These are phyloP conservation scores for Kodamaea nitidulidarum DNA, from an alignment of 805 yeast genomes.

Conservation along the genomic window DNA sequence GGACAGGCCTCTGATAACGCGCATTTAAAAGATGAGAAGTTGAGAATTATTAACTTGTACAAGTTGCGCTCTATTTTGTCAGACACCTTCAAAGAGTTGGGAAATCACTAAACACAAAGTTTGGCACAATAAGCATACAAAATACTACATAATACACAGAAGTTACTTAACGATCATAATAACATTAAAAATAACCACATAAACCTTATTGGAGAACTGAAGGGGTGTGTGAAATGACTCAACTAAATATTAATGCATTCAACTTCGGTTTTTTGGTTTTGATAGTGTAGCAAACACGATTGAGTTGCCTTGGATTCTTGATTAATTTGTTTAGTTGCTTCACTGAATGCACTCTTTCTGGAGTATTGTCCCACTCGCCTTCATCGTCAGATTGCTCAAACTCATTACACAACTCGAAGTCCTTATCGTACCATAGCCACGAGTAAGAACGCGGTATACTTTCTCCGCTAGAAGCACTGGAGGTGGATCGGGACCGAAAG, in stretches of 20 bases:
- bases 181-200: too few relatives aligned
- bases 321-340: constrained; percentile 21
- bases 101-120: constrained; percentile 11
- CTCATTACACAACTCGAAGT: constrained; percentile 19
- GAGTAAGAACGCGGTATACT: constrained; percentile 12
- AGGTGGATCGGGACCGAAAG: background rate
- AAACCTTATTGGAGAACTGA: constrained; percentile 2
- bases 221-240: background rate
- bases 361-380: constrained; percentile 9
- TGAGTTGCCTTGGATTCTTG: constrained; percentile 9
- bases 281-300: constrained; percentile 26
- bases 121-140: too few relatives aligned
- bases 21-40: constrained; percentile 81
- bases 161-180: too few relatives aligned
- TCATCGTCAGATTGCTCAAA: constrained; percentile 16
- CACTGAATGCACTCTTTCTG: constrained; percentile 16
- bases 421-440: constrained; percentile 34
- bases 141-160: too few relatives aligned
- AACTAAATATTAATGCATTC: constrained; percentile 14
- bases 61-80: constrained; percentile 64
- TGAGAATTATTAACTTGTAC: constrained; percentile 72
- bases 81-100: constrained; percentile 45
- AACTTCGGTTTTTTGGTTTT: constrained; percentile 14
- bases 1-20: constrained; percentile 96
- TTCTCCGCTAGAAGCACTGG: constrained; percentile 1